phyloP scores from a whole-genome alignment of 1,284 basidiomycete species.

The Ceratorhiza oryzae-sativae region DNA sequence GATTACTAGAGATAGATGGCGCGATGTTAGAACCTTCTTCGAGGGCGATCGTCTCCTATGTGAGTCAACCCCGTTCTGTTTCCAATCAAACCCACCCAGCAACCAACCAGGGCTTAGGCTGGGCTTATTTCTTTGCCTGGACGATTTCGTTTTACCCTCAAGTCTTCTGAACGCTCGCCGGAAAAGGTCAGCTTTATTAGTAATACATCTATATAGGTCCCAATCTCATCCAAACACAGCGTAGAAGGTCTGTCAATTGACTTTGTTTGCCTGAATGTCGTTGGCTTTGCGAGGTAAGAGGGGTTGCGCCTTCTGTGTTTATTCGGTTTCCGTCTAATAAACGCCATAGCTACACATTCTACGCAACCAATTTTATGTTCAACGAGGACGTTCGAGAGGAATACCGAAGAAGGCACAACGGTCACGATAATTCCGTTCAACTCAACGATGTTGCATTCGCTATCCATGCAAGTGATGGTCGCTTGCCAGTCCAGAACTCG shows the following conservation, averaged over 20 bases:
- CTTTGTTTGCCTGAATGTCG: conserved; percentile 48
- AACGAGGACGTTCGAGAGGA: conserved; percentile 45
- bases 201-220: background rate
- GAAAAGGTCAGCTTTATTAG: conserved; percentile 23
- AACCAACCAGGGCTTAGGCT: conserved; percentile 42
- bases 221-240: background rate
- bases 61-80: background rate
- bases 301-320: background rate
- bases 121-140: conserved; percentile 45
- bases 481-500: too few species aligned
- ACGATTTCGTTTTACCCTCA: conserved; percentile 48
- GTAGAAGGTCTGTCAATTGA: conserved; percentile 48
- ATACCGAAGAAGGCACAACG: conserved; percentile 47
- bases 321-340: background rate
- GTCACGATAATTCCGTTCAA: conserved; percentile 47
- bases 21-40: background rate
- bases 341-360: conserved; percentile 46
- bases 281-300: conserved; percentile 42
- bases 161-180: conserved; percentile 36
- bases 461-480: conserved; percentile 42
- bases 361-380: conserved; percentile 45
- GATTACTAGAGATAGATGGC: conserved; percentile 3
- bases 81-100: background rate
- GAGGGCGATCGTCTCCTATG: conserved; percentile 27
- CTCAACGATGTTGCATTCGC: conserved; percentile 50